Percentiles rank a stretch among this genome's conserved stretches.
phyloP scores from a whole-genome alignment of 2,329 filamentous ascomycete genomes.

The Paecilomyces dactylethromorphus region DNA sequence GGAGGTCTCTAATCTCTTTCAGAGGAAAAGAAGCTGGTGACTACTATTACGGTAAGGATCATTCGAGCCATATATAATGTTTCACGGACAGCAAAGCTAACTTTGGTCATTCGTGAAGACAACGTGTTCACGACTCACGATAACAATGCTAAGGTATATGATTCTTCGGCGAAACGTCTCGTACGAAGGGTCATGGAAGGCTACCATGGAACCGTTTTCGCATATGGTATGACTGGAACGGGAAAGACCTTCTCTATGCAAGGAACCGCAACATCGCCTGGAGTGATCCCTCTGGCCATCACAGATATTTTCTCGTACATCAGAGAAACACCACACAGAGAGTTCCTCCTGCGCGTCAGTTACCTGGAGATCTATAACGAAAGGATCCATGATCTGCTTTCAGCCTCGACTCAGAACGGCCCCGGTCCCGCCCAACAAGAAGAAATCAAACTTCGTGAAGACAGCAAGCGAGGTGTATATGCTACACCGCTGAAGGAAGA shows the following conservation, averaged over 20 bases:
- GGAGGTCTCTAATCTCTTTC: slow-evolving; percentile 74
- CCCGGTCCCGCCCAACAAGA: slow-evolving; percentile 60
- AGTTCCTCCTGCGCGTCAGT: slow-evolving; percentile 91
- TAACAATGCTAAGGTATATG: slow-evolving; percentile 91
- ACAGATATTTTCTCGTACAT: slow-evolving; percentile 99
- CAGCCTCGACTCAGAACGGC: slow-evolving; percentile 57
- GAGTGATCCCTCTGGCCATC: slow-evolving; percentile 93
- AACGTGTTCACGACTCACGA: slow-evolving; percentile 94
- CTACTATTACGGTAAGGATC: slow-evolving; percentile 73
- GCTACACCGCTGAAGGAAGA: slow-evolving; percentile 95
- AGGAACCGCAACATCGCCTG: slow-evolving; percentile 88
- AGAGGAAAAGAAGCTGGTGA: slow-evolving; percentile 85
- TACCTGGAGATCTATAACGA: slow-evolving; percentile 99
- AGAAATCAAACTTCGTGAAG: slow-evolving; percentile 94
- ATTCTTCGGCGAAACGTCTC: slow-evolving; percentile 85
- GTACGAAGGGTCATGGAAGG: slow-evolving; percentile 98
- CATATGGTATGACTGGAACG: slow-evolving; percentile 97
- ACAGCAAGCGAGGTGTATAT: slow-evolving; percentile 93
- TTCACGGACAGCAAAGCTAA: slow-evolving; percentile 7
- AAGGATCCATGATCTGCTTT: slow-evolving; percentile 88
- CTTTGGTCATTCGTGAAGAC: slow-evolving; percentile 49
- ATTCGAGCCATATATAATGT: slow-evolving; percentile 13
- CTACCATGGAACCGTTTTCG: slow-evolving; percentile 96
- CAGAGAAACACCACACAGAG: slow-evolving; percentile 86
- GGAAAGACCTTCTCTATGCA: slow-evolving; percentile 99